These are phyloP conservation scores for Elaeis guineensis DNA, from an alignment of 176 grass and related monocot species.

Conservation along the genomic window DNA sequence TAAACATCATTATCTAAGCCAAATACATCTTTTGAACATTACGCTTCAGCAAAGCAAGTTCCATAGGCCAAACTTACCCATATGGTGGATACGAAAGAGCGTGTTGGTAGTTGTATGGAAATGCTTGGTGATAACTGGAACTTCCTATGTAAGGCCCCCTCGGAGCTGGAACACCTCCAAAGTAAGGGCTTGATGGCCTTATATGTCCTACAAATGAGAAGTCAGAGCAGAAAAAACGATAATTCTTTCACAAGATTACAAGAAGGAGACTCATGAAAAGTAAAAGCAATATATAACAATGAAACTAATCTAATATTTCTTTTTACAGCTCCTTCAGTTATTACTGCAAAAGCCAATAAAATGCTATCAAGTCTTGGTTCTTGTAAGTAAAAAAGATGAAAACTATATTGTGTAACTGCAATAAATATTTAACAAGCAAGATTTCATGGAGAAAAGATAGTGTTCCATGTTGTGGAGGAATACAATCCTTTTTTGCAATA, in stretches of 20 bases:
- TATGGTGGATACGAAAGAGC: slow-evolving; percentile 48
- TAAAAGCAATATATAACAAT: background rate
- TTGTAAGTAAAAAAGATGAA: too few relatives aligned
- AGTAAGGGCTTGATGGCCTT: slow-evolving; percentile 50
- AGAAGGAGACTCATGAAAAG: slow-evolving; percentile 6
- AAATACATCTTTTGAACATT: slow-evolving; percentile 3
- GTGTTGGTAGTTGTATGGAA: slow-evolving; percentile 59
- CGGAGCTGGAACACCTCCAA: slow-evolving; percentile 47
- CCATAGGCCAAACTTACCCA: slow-evolving; percentile 58
- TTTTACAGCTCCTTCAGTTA: too few relatives aligned
- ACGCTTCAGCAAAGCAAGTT: slow-evolving; percentile 29
- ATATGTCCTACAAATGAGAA: slow-evolving; percentile 29
- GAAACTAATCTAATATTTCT: too few relatives aligned
- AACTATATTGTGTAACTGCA: too few relatives aligned
- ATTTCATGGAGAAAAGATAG: too few relatives aligned
- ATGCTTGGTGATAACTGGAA: slow-evolving; percentile 50
- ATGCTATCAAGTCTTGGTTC: too few relatives aligned
- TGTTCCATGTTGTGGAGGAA: too few relatives aligned
- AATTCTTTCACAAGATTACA: slow-evolving; percentile 21
- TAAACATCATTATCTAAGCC: too few relatives aligned
- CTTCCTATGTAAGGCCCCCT: slow-evolving; percentile 53
- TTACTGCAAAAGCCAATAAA: too few relatives aligned
- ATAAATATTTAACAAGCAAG: too few relatives aligned
- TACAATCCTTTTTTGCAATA: too few relatives aligned
- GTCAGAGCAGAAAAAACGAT: too few relatives aligned